Evolutionary conservation across 192 early-diverging fungal species (phyloP).

Genomic region (Spinellus fusiger): DNA sequence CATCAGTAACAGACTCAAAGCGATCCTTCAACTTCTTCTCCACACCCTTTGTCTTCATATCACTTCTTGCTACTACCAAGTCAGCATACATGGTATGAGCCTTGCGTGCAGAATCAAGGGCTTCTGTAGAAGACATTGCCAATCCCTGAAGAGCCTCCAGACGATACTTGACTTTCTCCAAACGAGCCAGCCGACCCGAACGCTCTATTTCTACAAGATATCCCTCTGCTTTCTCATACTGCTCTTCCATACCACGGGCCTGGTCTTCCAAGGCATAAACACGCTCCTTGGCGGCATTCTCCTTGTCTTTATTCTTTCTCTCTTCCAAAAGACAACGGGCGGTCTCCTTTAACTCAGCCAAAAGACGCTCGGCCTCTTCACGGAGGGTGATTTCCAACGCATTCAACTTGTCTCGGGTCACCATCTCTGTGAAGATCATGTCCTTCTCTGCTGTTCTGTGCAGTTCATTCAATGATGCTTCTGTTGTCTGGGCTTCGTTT

Average conservation of each 20-base stretch:
- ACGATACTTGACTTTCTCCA: slow-evolving; percentile 78
- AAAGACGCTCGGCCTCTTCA: no score
- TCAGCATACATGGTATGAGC: slow-evolving; percentile 55
- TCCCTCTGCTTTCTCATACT: slow-evolving; percentile 75
- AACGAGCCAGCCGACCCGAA: slow-evolving; percentile 74
- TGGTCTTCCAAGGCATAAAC: slow-evolving; percentile 59
- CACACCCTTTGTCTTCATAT: no score
- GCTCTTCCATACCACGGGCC: slow-evolving; percentile 65
- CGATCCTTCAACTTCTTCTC: slow-evolving; percentile 57
- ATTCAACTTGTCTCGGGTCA: no score
- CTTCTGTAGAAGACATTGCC: slow-evolving; percentile 59
- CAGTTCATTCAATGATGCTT: no score
- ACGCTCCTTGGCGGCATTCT: slow-evolving; percentile 48
- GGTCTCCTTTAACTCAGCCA: no score
- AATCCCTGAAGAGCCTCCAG: slow-evolving; percentile 68
- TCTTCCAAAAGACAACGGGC: slow-evolving; percentile 27
- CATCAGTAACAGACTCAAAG: slow-evolving; percentile 62
- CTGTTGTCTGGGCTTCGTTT: no score
- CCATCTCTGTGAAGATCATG: no score
- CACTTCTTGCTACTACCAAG: no score
- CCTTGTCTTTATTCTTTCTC: slow-evolving; percentile 30
- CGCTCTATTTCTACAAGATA: slow-evolving; percentile 84
- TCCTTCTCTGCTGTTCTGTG: no score
- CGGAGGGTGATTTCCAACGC: no score
- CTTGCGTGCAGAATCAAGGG: slow-evolving; percentile 56